These are phyloP conservation scores for Ceratobasidium sp. DNA, from an alignment of 1,284 basidiomycete species.

Conservation along the genomic window DNA sequence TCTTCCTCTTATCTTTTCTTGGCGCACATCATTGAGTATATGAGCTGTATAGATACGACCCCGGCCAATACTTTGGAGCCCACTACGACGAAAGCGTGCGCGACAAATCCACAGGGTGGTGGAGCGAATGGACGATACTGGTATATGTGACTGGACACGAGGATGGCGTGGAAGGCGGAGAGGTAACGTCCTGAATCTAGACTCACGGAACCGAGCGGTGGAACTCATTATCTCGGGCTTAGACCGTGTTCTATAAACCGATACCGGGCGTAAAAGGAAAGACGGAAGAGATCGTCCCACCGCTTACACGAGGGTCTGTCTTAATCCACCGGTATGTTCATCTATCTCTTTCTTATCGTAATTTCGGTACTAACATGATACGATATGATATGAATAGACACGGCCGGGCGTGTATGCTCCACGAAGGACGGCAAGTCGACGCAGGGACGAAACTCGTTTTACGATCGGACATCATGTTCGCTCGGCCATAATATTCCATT, in stretches of 20 bases:
- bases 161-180: conserved; percentile 80
- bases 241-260: conserved; percentile 80
- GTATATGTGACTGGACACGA: conserved; percentile 80
- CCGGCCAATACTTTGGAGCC: conserved; percentile 75
- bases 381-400: conserved; percentile 62
- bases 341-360: background rate
- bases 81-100: conserved; percentile 81
- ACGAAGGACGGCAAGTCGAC: conserved; percentile 78
- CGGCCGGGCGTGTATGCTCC: conserved; percentile 79
- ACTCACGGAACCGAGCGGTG: background rate
- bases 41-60: conserved; percentile 69
- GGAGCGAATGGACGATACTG: conserved; percentile 83
- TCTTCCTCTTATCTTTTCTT: conserved; percentile 43
- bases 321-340: conserved; percentile 74
- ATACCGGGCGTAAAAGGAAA: conserved; percentile 58
- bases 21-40: conserved; percentile 50
- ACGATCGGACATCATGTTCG: conserved; percentile 81
- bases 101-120: conserved; percentile 53
- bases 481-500: conserved; percentile 12
- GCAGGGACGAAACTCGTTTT: conserved; percentile 82
- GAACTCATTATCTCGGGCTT: conserved; percentile 1
- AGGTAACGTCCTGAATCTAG: conserved; percentile 59
- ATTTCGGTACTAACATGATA: conserved; percentile 13
- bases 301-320: conserved; percentile 74
- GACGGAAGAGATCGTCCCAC: conserved; percentile 69